phyloP scores from a whole-genome alignment of 2,329 filamentous ascomycete species.

The Pseudogymnoascus sp. region DNA sequence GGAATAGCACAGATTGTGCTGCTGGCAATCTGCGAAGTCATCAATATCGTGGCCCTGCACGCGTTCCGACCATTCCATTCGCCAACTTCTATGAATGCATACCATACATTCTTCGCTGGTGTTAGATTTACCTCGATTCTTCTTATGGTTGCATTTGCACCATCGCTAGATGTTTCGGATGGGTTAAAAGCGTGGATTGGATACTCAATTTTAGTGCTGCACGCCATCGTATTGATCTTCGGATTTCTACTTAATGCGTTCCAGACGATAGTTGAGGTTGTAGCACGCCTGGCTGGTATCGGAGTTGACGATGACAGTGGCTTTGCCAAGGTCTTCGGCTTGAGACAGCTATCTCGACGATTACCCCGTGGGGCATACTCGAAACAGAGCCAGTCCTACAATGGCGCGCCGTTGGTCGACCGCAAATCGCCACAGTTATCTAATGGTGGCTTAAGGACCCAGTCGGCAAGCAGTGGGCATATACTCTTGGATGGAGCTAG shows the following conservation, averaged over 20 bases:
- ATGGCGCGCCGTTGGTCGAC: conserved; percentile 68
- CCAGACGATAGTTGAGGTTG: conserved; percentile 83
- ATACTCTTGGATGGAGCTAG: conserved; percentile 29
- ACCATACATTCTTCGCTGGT: conserved; percentile 76
- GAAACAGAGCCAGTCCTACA: conserved; percentile 72
- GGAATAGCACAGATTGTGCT: conserved; percentile 90
- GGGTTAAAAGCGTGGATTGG: conserved; percentile 88
- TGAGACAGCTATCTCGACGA: conserved; percentile 76
- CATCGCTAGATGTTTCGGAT: conserved; percentile 70
- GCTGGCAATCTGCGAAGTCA: conserved; percentile 88
- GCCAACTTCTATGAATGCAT: conserved; percentile 94
- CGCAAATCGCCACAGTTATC: conserved; percentile 52
- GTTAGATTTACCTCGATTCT: conserved; percentile 70
- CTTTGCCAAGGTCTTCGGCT: conserved; percentile 78
- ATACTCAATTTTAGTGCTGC: conserved; percentile 80
- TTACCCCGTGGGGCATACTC: conserved; percentile 53
- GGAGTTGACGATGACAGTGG: conserved; percentile 66
- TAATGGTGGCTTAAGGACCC: conserved; percentile 46
- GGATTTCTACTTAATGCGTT: conserved; percentile 90
- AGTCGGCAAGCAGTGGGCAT: conserved; percentile 47
- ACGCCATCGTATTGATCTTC: conserved; percentile 76
- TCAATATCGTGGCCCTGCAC: conserved; percentile 77
- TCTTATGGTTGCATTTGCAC: conserved; percentile 75
- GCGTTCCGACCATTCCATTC: conserved; percentile 86
- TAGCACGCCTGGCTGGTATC: conserved; percentile 72